Base-by-base conservation (phyloP, 2,329 filamentous ascomycete species). In the Xylariomycetidae sp. region DNA sequence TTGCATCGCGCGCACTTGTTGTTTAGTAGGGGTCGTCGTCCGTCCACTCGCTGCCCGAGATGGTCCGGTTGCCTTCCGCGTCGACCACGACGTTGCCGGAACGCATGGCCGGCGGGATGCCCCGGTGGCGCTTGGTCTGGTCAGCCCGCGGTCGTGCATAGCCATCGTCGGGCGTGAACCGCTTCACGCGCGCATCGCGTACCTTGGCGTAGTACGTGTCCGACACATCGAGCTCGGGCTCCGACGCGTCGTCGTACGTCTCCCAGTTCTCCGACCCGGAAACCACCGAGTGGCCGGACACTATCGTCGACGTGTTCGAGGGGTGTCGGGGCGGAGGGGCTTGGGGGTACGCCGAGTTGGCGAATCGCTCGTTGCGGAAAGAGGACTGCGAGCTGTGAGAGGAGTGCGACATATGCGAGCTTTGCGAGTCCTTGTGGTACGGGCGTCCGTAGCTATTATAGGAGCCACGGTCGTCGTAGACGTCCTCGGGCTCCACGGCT, bases 261-360 rank as follows among this genome's bases (percentile, higher is more conserved):
- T 96, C 90, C 90, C 90, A 96, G 58, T 96, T 96, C 61, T 96
- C 90, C 4, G 86, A 94, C 2, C 85, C 86, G 5, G 85, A 87
- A n/a, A n/a, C n/a, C n/a, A n/a, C n/a, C n/a, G n/a, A n/a, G n/a
- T n/a, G n/a, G n/a, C n/a, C n/a, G n/a, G n/a, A n/a, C 17, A 84
- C 71, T 15, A 71, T 72, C 1, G 83, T 86, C n/a, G 85, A 89
- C 1, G 82, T 81, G 44, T 79, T 79, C 6, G 82, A 86, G 12
- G 82, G 79, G 48, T 90, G 85, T 29, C 86, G 70, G 1, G 67
- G 60, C 1, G 61, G 60, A 9, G 58, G 60, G 12, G 61, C 63
- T 19, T 63, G 61, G 10, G 61, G 54, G 39, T 68, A 70, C n/a
- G 50, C 40, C 5, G 56, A 48, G 5, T 57, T 50, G 8, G 44